Evolutionary conservation across 179 eudicot genomes (phyloP), one percentile per base, ranked within the genome.

Genomic region (Beta corolliflora): DNA sequence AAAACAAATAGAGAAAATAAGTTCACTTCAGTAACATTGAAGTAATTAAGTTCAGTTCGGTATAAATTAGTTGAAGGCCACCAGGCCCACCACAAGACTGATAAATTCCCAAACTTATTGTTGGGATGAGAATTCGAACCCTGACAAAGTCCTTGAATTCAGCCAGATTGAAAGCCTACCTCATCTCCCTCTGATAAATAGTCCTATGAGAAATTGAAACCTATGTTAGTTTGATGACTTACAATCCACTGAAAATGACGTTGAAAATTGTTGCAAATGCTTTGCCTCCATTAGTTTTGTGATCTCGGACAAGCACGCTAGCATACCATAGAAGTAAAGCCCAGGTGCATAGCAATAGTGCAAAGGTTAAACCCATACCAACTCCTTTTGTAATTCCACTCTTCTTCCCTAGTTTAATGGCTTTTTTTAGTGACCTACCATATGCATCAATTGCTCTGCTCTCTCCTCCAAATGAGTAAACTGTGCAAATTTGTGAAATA

Each of bases 281-380:
- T 80, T 89, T 88, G 21, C 93, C 95, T 69, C 93, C 93, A 82
- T 88, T 86, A 55, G 95, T 87, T 55, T 81, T 75, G 21, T 78
- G 80, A 73, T 88, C 90, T 70, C 85, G 73, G 46, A 91, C 87
- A 52, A 91, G 93, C 71, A 85, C 11, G 77, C 91, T 87, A 10
- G 91, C 88, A 65, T 91, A 91, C 93, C 95, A 91, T 46, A 90
- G 89, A 65, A 90, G 91, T 31, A 91, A 86, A 59, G 92, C 91
- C 95, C 95, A 91, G 19, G 90, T 81, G 80, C 89, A 86, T 53
- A 90, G 85, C 60, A 90, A 69, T 45, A 90, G 84, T 10, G 82
- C 91, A 73, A 87, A 87, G 23, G 91, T 90, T 41, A 80, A 86
- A 44, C 93, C 95, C 23, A 91, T 85, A 12, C 92, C 90, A 18